Evolutionary conservation across 371 early-diverging fungal species (phyloP), one percentile per base, ranked within the genome.

Genomic region (Actinomortierella ambigua): DNA sequence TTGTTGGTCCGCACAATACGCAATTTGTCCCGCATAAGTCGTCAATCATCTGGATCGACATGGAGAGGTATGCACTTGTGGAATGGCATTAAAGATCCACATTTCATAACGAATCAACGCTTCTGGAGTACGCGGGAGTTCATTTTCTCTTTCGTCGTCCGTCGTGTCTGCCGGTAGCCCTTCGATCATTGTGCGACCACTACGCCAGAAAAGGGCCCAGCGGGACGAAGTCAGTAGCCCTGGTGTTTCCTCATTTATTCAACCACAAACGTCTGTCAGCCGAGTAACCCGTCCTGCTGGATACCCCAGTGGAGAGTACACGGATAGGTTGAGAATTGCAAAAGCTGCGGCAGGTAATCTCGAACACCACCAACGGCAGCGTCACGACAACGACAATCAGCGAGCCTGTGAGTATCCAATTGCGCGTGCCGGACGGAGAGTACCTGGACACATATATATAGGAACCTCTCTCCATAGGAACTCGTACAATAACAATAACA

Each of bases 81-180:
- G 44, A 5, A 44, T 20, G 44, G 44, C 44, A 44, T 20, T 13
- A n/a, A 20, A 2, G 59, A 27, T 59, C 59, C 42, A 59, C 50
- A 59, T 59, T 51, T 52, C 44, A 59, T 59, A 26, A 51, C 28
- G 59, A 59, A 44, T n/a, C n/a, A n/a, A n/a, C n/a, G n/a, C n/a
- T n/a, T n/a, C n/a, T n/a, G n/a, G n/a, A n/a, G n/a, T n/a, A n/a
- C n/a, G n/a, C n/a, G 59, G 51, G 20, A 59, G 59, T 59, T 29
- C 46, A 52, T 52, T 52, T 52, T 41, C 59, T 52, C 59, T 59
- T 59, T 44, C 59, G 59, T 26, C 46, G 51, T 28, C 53, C 59
- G 43, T 44, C 53, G 51, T 59, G 59, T 52, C 53, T 59, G 51
- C 59, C 53, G 44, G 59, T 52, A 46, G 52, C 59, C 20, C 53